Evolutionary conservation across 495 filamentous ascomycete species (phyloP).

Genomic region (Coniosporium apollinis): DNA sequence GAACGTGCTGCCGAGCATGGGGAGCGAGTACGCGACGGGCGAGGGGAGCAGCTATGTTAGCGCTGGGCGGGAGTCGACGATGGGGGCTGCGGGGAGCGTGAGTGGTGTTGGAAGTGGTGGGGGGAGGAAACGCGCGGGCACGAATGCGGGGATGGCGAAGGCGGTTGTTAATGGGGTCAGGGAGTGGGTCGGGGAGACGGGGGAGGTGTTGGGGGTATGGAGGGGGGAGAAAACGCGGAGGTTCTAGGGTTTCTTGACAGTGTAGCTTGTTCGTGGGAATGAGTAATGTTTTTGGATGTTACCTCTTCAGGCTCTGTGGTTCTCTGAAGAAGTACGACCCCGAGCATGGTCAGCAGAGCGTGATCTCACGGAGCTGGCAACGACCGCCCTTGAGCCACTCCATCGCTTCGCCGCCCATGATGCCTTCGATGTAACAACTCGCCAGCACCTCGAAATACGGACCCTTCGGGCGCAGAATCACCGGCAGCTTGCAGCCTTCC

Average conservation of each 20-base stretch:
- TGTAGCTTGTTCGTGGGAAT: too few relatives aligned
- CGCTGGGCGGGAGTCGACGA: slow-evolving; percentile 21
- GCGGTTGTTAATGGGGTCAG: slow-evolving; percentile 64
- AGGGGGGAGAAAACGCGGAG: slow-evolving; percentile 32
- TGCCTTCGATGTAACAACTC: too few relatives aligned
- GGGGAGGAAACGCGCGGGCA: slow-evolving; percentile 16
- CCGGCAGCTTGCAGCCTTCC: too few relatives aligned
- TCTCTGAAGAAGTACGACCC: too few relatives aligned
- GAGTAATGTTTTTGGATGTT: too few relatives aligned
- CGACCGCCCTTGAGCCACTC: too few relatives aligned
- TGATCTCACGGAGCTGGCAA: too few relatives aligned
- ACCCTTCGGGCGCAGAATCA: too few relatives aligned
- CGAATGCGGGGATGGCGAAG: slow-evolving; percentile 74
- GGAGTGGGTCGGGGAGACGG: slow-evolving; percentile 55
- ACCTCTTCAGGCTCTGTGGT: too few relatives aligned
- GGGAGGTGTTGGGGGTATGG: slow-evolving; percentile 53
- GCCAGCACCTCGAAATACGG: too few relatives aligned
- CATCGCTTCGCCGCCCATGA: too few relatives aligned
- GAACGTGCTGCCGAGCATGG: slow-evolving; percentile 84
- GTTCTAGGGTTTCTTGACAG: not conserved
- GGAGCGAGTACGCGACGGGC: slow-evolving; percentile 46
- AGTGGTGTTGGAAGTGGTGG: slow-evolving; percentile 1
- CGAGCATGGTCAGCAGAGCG: too few relatives aligned
- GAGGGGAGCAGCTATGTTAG: slow-evolving; percentile 28
- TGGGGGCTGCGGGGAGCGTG: slow-evolving; percentile 20